A percentile compares a stretch with the other conserved stretches of the same genome.
phyloP scores from a whole-genome alignment of 495 filamentous ascomycete species.

The Wilcoxina mikolae region DNA sequence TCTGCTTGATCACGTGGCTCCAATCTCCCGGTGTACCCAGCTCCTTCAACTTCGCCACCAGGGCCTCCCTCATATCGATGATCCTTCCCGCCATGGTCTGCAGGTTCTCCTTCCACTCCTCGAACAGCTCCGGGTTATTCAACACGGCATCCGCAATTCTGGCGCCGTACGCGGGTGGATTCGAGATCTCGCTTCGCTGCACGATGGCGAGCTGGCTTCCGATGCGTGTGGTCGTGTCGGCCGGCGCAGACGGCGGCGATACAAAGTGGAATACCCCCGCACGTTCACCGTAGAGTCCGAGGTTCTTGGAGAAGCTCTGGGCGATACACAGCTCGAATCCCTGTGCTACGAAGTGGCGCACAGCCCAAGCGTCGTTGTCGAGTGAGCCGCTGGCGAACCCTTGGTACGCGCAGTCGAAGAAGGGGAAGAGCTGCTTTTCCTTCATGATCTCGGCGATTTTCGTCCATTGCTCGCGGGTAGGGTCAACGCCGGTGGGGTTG shows the following conservation, averaged over 20 bases:
- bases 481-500: conserved; percentile 97
- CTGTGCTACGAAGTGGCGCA: conserved; percentile 83
- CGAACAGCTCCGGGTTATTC: conserved; percentile 68
- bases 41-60: conserved; percentile 64
- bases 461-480: conserved; percentile 86
- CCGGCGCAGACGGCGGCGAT: conserved; percentile 50
- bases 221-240: conserved; percentile 48
- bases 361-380: conserved; percentile 67
- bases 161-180: conserved; percentile 88
- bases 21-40: conserved; percentile 75
- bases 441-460: conserved; percentile 64
- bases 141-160: conserved; percentile 68
- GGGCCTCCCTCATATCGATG: conserved; percentile 64
- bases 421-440: conserved; percentile 75
- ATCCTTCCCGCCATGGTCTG: conserved; percentile 90
- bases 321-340: conserved; percentile 93
- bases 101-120: conserved; percentile 89
- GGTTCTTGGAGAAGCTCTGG: conserved; percentile 98
- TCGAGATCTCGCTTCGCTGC: conserved; percentile 92
- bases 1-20: conserved; percentile 96
- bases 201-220: conserved; percentile 83
- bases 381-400: conserved; percentile 93
- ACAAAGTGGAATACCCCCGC: conserved; percentile 95
- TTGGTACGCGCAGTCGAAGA: conserved; percentile 97
- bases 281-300: conserved; percentile 92